Conservation (phyloP, 2,329 filamentous ascomycete species). For the Aspergillus uvarum region DNA sequence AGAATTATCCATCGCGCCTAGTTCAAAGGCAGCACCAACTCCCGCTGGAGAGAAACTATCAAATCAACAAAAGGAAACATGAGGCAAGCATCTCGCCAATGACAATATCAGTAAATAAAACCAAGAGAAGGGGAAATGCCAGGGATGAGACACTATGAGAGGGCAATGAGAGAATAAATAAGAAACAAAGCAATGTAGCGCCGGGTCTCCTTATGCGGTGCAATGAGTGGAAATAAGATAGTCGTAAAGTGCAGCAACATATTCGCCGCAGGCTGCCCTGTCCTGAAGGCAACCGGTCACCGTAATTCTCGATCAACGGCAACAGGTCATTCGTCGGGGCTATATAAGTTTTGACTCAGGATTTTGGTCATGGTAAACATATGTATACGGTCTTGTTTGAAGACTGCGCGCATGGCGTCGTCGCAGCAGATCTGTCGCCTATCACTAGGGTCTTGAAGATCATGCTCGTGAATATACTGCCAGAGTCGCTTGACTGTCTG, state of each 20-base stretch:
- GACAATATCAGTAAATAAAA: constrained; percentile 12
- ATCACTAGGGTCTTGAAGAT: constrained; percentile 86
- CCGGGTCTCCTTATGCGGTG: constrained; percentile 34
- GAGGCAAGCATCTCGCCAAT: constrained; percentile 17
- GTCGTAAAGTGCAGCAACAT: constrained; percentile 28
- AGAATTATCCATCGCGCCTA: constrained; percentile 17
- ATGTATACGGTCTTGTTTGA: constrained; percentile 86
- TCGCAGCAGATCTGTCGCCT: constrained; percentile 93
- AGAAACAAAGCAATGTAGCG: constrained; percentile 21
- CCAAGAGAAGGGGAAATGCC: constrained; percentile 4
- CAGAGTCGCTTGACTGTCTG: constrained; percentile 96
- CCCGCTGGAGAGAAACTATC: constrained; percentile 32
- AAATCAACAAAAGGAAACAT: constrained; percentile 18
- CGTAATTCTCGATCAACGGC: constrained; percentile 16
- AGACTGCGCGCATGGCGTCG: constrained; percentile 84
- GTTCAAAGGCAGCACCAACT: constrained; percentile 32
- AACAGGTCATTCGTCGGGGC: constrained; percentile 65
- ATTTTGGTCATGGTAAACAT: constrained; percentile 99
- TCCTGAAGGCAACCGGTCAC: constrained; percentile 7
- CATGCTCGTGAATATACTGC: constrained; percentile 86
- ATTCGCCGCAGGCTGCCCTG: constrained; percentile 4
- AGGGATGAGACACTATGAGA: constrained; percentile 1
- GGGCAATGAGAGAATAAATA: constrained; percentile 6
- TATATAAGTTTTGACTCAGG: constrained; percentile 84
- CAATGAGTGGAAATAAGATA: constrained; percentile 19